Evolutionary conservation across 208 protist species (phyloP).

Genomic region (Trichomonas tenax): DNA sequence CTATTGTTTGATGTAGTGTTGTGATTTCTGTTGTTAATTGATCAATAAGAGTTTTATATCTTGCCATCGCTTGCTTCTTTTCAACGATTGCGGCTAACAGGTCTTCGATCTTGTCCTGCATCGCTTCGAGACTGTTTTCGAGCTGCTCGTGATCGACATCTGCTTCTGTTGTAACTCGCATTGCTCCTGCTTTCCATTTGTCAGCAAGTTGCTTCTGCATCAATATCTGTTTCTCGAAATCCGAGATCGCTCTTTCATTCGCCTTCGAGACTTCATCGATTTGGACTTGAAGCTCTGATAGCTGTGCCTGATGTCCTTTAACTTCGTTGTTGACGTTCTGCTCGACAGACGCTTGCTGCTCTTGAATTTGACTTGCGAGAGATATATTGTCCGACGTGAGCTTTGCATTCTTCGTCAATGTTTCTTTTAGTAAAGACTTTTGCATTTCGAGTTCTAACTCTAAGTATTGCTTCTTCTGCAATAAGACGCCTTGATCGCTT

Average conservation of each 20-base stretch:
- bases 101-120: not conserved
- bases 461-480: not conserved
- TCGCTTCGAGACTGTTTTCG: not conserved
- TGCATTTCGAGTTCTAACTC: not conserved
- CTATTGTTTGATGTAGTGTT: not conserved
- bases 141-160: not conserved
- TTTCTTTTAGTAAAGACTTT: not conserved
- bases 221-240: not conserved
- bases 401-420: not conserved
- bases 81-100: not conserved
- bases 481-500: not conserved
- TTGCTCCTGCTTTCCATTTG: not conserved
- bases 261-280: not conserved
- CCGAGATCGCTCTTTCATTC: not conserved
- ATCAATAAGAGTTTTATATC: not conserved
- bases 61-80: not conserved
- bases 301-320: not conserved
- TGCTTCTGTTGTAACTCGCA: not conserved
- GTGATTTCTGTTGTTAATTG: not conserved
- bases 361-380: not conserved
- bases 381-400: not conserved
- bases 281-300: not conserved
- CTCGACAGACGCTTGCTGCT: not conserved
- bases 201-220: not conserved
- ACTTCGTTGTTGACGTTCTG: not conserved